Conservation (phyloP, 2,329 filamentous ascomycete species). For the Diaporthe longicolla region DNA sequence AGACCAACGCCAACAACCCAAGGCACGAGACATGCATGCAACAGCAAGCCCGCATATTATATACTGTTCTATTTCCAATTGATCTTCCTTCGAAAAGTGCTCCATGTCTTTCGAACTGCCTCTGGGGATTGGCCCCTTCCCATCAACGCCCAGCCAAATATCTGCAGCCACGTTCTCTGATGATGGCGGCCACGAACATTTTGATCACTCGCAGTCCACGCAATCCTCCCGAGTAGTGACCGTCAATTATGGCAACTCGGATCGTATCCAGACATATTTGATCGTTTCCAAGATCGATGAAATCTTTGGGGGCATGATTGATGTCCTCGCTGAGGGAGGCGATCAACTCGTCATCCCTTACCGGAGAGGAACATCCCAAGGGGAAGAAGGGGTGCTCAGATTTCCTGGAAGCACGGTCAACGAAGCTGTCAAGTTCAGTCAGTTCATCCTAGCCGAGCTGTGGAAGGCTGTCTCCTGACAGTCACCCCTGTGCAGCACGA, state of each 20-base stretch:
- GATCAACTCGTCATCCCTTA: constrained; percentile 64
- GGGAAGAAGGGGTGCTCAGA: constrained; percentile 42
- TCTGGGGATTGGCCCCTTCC: neutral
- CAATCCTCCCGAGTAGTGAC: constrained; percentile 23
- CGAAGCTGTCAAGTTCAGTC: constrained; percentile 69
- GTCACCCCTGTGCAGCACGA: constrained; percentile 59
- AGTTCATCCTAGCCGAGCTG: constrained; percentile 27
- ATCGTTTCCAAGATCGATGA: constrained; percentile 68
- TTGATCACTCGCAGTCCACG: neutral
- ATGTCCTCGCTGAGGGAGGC: constrained; percentile 60
- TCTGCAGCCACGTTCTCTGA: neutral
- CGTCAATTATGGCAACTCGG: neutral
- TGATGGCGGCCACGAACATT: too few relatives aligned
- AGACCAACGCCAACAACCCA: neutral
- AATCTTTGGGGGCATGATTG: constrained; percentile 66
- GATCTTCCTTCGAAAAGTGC: neutral
- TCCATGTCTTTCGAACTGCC: constrained; percentile 9
- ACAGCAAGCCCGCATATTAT: too few relatives aligned
- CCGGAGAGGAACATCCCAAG: constrained; percentile 48
- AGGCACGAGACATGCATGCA: neutral
- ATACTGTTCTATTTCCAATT: neutral
- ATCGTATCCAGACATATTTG: constrained; percentile 43
- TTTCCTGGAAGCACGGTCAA: constrained; percentile 64
- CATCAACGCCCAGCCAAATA: neutral
- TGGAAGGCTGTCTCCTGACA: constrained; percentile 7